Evolutionary conservation across 2,329 filamentous ascomycete species (phyloP), one percentile per base, ranked within the genome.

Genomic region (Lecanicillium sp.): DNA sequence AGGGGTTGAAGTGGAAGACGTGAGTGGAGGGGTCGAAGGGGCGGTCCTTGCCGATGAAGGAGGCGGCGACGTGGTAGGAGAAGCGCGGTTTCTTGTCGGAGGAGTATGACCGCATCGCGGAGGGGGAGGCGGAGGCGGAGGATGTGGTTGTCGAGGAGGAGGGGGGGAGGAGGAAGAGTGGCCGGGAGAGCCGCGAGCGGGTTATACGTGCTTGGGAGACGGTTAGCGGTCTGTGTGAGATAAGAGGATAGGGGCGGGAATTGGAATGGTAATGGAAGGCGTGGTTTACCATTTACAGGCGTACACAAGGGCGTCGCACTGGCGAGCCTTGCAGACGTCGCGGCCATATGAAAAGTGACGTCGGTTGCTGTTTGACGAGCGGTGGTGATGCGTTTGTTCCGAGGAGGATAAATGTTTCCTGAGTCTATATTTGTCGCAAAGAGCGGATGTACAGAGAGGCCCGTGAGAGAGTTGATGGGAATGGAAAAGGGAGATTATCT

Each of bases 1-100:
- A 74, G 1, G 81, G 81, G 54, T 84, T 81, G 69, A 88, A 90
- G 60, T 84, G 80, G 65, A 86, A 87, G 49, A 86, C 71, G 66
- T 89, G 83, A 40, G 73, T 75, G n/a, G 76, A 68, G 11, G 84
- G 81, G 53, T 86, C 77, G 68, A 83, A 90, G 26, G 74, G 74
- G 37, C 75, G 77, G 56, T 82, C 78, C 64, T 91, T 91, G 50
- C 79, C 84, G 41, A 83, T 84, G 60, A 86, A 90, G 5, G 86
- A 87, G 5, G 84, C 84, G 24, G 86, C 83, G 51, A 88, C 75
- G 55, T 84, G 76, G 63, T 88, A 90, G 44, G 78, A 78, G 60
- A 87, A 79, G 41, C 57, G 60, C 17, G 66, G 55, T 35, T 49
- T 49, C 29, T 36, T 48, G 29, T 30, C 6, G 26, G 30, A 3